Conservation (phyloP, 1,139 yeast genomes). For the Sugiyamaella novakii region DNA sequence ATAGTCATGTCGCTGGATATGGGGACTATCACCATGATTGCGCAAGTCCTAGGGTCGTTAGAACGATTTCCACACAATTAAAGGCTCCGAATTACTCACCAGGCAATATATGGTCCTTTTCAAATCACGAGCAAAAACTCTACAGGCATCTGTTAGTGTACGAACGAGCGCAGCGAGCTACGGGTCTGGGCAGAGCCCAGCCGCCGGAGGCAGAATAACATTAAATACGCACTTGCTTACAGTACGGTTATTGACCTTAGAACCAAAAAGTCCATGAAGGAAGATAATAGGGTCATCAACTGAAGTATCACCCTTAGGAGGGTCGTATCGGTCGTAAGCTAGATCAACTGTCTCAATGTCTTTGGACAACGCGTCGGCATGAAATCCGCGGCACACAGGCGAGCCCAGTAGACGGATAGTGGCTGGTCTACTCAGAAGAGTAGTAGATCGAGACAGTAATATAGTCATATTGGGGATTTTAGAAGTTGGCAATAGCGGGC, state of each 20-base stretch:
- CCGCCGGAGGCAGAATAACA: no score
- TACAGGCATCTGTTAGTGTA: slow-evolving; percentile 8
- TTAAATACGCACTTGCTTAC: slow-evolving; percentile 54
- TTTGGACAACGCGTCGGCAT: slow-evolving; percentile 18
- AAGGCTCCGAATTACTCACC: slow-evolving; percentile 17
- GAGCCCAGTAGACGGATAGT: background rate
- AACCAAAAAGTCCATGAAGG: slow-evolving; percentile 89
- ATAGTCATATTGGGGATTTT: background rate
- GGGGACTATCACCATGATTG: slow-evolving; percentile 94
- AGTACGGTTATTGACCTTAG: slow-evolving; percentile 72
- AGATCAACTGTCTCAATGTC: slow-evolving; percentile 49
- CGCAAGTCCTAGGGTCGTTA: slow-evolving; percentile 72
- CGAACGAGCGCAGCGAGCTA: background rate
- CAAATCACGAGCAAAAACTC: slow-evolving; percentile 42
- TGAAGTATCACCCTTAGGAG: slow-evolving; percentile 27
- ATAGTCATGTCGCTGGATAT: slow-evolving; percentile 66
- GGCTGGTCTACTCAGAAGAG: background rate
- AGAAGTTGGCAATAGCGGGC: no score
- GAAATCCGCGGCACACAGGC: background rate
- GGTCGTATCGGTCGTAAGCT: slow-evolving; percentile 48
- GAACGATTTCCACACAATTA: no score
- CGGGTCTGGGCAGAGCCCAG: no score
- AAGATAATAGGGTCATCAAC: slow-evolving; percentile 60
- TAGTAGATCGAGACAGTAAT: background rate
- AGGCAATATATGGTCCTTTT: slow-evolving; percentile 58